phyloP scores from a whole-genome alignment of 352 stramenopile species.

The Globisporangium recalcitrans region DNA sequence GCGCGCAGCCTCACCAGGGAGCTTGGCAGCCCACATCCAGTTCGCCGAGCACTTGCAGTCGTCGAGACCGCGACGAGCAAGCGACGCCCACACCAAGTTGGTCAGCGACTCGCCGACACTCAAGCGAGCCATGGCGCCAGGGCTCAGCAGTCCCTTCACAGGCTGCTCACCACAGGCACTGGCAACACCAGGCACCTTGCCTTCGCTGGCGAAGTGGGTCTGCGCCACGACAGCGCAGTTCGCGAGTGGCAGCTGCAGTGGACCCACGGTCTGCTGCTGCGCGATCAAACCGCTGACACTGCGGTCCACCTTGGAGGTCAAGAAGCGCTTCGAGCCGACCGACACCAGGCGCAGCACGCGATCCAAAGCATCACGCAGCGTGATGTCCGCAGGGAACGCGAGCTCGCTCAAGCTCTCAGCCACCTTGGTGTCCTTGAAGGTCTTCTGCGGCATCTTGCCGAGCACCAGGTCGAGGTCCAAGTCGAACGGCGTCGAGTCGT shows the following conservation, averaged over 20 bases:
- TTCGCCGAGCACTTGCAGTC: constrained; percentile 98
- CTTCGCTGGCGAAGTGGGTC: constrained; percentile 88
- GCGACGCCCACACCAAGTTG: constrained; percentile 97
- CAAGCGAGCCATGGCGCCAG: constrained; percentile 94
- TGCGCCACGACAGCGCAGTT: constrained; percentile 97
- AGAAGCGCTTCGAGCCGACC: constrained; percentile 97
- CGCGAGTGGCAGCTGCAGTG: constrained; percentile 94
- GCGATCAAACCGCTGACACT: constrained; percentile 97
- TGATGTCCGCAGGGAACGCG: constrained; percentile 84
- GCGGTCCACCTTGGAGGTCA: constrained; percentile 97
- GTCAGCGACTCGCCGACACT: constrained; percentile 97
- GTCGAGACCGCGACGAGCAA: constrained; percentile 86
- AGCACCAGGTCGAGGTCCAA: constrained; percentile 97
- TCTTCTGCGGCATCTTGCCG: constrained; percentile 99
- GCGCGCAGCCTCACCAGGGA: constrained; percentile 95
- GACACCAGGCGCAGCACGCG: constrained; percentile 94
- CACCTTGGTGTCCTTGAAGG: constrained; percentile 89
- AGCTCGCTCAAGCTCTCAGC: constrained; percentile 50
- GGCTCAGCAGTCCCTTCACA: constrained; percentile 95
- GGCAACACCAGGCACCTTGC: constrained; percentile 91
- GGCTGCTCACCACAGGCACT: constrained; percentile 96
- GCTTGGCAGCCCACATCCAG: constrained; percentile 99
- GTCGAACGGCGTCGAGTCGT: constrained; percentile 94
- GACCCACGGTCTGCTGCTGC: constrained; percentile 98
- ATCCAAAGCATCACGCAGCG: constrained; percentile 88